Base-by-base conservation (phyloP, 2,329 filamentous ascomycete genomes). In the Fusarium tupiense region DNA sequence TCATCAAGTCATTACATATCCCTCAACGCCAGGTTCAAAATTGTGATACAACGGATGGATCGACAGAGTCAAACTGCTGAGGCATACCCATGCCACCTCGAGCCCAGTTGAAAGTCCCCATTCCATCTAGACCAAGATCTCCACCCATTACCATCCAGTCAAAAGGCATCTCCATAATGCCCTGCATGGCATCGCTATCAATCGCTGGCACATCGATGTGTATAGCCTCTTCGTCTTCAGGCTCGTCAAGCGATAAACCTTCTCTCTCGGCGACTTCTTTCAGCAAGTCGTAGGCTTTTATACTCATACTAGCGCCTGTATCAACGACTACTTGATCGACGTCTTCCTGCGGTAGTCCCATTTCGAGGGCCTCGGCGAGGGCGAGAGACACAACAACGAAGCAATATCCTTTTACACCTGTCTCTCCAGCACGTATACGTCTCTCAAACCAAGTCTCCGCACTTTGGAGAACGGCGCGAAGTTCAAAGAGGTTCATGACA, bases 321-420 rank as follows among this genome's bases (percentile, higher is more conserved):
- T 74, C 64, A 26, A 82, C 58, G 22, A 85, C 79, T 14, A 74
- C 49, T 14, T 77, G 74, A 22, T 84, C 80, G 6, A 82, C 71
- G 41, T 82, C 79, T 8, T 79, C 76, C 19, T 80, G 72, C 5
- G 74, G 63, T 5, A 80, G 46, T 1, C 81, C 80, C 17, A 62
- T 57, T 26, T 79, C 80, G 10, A 85, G 72, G 3, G 81, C 81
- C 33, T 84, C 78, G 0, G 81, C 76, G n/a, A 86, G 81, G 17
- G 77, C 78, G 6, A 81, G 44, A 52, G 76, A 75, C 3, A 80
- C 78, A 6, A 79, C 75, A 20, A 81, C 58, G 33, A 86, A 81
- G 35, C 83, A 79, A 49, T 83, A 81, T 9, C 82, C 82, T 67
- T 86, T 87, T 40, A 82, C 75, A 43, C 86, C 86, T 7, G 84